Evolutionary conservation across 257 asterid genomes (phyloP).

Genomic region (Ocimum tenuiflorum): DNA sequence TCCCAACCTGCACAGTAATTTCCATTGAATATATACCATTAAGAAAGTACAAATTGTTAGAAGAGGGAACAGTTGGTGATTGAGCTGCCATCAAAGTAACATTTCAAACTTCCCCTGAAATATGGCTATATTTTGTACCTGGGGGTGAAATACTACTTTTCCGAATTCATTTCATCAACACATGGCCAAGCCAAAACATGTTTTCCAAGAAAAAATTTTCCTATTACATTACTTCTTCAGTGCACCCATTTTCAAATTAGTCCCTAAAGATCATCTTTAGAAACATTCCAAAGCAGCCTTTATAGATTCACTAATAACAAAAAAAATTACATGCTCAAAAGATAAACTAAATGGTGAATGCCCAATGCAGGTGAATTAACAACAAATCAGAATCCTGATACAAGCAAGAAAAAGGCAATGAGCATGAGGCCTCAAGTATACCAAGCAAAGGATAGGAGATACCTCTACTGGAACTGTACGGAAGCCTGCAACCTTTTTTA

Average conservation of each 20-base stretch:
- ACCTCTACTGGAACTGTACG: slow-evolving; percentile 99
- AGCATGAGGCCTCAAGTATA: background rate
- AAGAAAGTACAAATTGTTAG: background rate
- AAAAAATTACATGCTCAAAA: background rate
- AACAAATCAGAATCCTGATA: background rate
- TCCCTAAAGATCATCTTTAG: background rate
- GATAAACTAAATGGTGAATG: background rate
- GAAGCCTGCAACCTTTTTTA: slow-evolving; percentile 68
- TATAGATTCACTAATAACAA: background rate
- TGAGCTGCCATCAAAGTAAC: background rate
- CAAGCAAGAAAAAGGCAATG: background rate
- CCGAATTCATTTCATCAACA: background rate
- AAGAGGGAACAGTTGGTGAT: background rate
- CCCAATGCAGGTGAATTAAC: background rate
- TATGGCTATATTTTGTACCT: background rate
- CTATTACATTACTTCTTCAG: background rate
- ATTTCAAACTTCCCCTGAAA: background rate
- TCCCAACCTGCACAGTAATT: slow-evolving; percentile 29
- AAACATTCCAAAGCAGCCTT: background rate
- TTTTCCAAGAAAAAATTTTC: background rate
- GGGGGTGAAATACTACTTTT: background rate
- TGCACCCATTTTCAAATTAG: background rate
- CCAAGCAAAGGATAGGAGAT: slow-evolving; percentile 16
- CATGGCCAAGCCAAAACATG: background rate
- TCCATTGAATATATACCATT: background rate